Conservation (phyloP, 2,329 filamentous ascomycete species). For the Beauveria asiatica region DNA sequence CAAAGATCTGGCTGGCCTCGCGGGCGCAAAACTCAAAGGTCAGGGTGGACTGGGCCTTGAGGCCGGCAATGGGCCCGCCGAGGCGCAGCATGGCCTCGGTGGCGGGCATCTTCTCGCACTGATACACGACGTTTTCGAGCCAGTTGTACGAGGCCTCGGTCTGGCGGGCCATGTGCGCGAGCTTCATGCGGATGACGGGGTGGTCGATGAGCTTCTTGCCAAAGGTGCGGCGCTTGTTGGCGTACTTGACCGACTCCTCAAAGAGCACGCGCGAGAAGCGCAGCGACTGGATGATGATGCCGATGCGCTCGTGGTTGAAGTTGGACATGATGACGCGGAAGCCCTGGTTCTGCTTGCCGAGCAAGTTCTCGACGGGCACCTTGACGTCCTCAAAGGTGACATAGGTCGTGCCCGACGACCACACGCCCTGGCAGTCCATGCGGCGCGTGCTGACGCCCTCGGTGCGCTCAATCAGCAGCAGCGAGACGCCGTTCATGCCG, state of each 20-base stretch:
- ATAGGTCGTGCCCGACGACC: slow-evolving; percentile 91
- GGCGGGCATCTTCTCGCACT: slow-evolving; percentile 87
- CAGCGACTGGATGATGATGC: slow-evolving; percentile 94
- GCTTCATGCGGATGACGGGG: slow-evolving; percentile 93
- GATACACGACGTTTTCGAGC: slow-evolving; percentile 91
- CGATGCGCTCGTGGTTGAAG: slow-evolving; percentile 98
- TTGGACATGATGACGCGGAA: slow-evolving; percentile 99
- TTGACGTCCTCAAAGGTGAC: slow-evolving; percentile 99
- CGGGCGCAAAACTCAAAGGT: slow-evolving; percentile 97
- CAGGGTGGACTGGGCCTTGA: slow-evolving; percentile 89
- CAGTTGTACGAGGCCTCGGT: slow-evolving; percentile 96
- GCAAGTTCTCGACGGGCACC: slow-evolving; percentile 96
- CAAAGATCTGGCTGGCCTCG: slow-evolving; percentile 96
- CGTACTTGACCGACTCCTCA: slow-evolving; percentile 94
- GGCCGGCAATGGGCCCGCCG: slow-evolving; percentile 82
- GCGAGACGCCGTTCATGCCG: slow-evolving; percentile 87
- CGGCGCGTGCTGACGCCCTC: slow-evolving; percentile 85
- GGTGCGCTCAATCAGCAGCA: slow-evolving; percentile 85
- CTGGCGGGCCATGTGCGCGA: slow-evolving; percentile 96
- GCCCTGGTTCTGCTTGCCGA: slow-evolving; percentile 96
- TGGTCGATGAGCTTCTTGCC: slow-evolving; percentile 95
- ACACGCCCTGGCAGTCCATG: slow-evolving; percentile 98
- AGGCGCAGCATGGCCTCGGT: slow-evolving; percentile 94
- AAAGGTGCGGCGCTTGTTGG: slow-evolving; percentile 93
- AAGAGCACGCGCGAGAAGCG: slow-evolving; percentile 96